phyloP scores from a whole-genome alignment of 108 stramenopile genomes.

The Cyclotella distinguenda region DNA sequence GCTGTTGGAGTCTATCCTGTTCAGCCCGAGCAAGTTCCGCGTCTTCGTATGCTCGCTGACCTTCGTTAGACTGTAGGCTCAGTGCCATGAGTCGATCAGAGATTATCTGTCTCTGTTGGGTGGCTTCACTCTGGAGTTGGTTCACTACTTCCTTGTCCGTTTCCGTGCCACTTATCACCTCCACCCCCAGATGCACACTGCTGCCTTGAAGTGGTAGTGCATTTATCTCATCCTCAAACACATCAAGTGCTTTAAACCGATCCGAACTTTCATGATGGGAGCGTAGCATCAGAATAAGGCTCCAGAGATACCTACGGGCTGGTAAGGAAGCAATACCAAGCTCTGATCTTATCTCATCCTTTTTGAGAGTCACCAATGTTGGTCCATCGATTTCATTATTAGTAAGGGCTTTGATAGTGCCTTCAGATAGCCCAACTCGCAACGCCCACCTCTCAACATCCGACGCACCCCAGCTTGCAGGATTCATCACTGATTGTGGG shows the following conservation, averaged over 20 bases:
- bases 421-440: conserved; percentile 23
- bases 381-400: conserved; percentile 55
- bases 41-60: conserved; percentile 44
- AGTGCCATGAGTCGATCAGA: conserved; percentile 43
- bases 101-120: conserved; percentile 40
- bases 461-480: conserved; percentile 31
- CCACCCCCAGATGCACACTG: conserved; percentile 12
- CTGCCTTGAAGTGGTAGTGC: conserved; percentile 5
- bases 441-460: conserved; percentile 51
- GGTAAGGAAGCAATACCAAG: conserved; percentile 52
- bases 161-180: neutral
- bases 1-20: conserved; percentile 36
- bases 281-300: conserved; percentile 32
- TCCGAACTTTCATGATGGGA: conserved; percentile 31
- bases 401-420: conserved; percentile 15
- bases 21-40: conserved; percentile 46
- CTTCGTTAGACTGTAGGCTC: conserved; percentile 24
- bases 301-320: conserved; percentile 50
- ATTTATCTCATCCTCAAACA: conserved; percentile 44
- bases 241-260: conserved; percentile 28
- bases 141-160: conserved; percentile 4
- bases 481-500: no score
- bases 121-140: no score
- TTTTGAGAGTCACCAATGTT: conserved; percentile 43
- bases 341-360: conserved; percentile 43